These are phyloP conservation scores for Sequoia sempervirens DNA, from an alignment of 75 land plant genomes.

Conservation along the genomic window DNA sequence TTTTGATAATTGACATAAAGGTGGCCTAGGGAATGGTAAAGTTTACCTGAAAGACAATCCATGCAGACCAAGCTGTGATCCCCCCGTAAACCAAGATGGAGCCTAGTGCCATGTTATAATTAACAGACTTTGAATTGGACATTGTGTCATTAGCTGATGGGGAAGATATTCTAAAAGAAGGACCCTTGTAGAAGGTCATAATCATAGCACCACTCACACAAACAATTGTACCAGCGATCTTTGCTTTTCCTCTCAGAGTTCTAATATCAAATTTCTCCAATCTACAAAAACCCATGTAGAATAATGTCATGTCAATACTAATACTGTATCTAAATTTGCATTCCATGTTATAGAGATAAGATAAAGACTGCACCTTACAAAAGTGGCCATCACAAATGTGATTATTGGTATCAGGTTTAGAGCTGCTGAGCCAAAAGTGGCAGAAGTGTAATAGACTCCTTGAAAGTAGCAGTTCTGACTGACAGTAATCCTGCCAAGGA, in stretches of 20 bases:
- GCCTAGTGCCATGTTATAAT: slow-evolving; percentile 16
- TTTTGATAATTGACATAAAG: neutral
- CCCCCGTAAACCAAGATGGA: neutral
- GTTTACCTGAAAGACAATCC: slow-evolving; percentile 5
- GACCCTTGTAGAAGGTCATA: slow-evolving; percentile 36
- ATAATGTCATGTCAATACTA: neutral
- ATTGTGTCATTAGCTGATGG: neutral
- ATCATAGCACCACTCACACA: slow-evolving; percentile 30
- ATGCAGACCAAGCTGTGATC: slow-evolving; percentile 4
- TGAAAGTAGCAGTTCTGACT: slow-evolving; percentile 27
- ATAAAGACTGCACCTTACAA: slow-evolving; percentile 17
- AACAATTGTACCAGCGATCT: slow-evolving; percentile 24
- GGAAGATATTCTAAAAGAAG: neutral
- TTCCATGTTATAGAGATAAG: neutral
- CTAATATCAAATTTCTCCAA: slow-evolving; percentile 22
- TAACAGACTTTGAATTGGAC: slow-evolving; percentile 7
- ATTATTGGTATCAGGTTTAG: slow-evolving; percentile 23
- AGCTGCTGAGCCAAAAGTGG: slow-evolving; percentile 28
- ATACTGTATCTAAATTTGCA: neutral
- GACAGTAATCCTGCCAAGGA: slow-evolving; percentile 18
- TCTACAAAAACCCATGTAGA: slow-evolving; percentile 11
- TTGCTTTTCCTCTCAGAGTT: slow-evolving; percentile 24
- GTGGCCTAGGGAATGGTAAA: neutral
- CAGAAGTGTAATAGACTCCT: slow-evolving; percentile 30
- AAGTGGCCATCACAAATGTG: slow-evolving; percentile 24